Percentiles rank a stretch among this genome's conserved stretches.
These are phyloP conservation scores for Corylus heterophylla DNA, from an alignment of 306 rosid species.

Conservation along the genomic window DNA sequence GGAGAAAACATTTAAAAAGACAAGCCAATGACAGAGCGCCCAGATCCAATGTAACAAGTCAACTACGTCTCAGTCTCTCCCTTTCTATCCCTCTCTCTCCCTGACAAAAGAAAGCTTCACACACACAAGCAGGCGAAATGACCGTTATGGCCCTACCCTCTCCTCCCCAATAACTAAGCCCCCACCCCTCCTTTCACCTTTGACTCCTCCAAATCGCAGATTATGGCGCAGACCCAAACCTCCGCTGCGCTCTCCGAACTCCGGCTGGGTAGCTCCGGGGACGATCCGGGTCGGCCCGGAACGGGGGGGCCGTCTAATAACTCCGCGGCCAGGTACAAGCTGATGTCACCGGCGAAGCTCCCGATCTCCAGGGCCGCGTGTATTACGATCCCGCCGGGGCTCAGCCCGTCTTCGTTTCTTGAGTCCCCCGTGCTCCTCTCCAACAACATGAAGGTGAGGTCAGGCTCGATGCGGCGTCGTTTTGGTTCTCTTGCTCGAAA, in stretches of 20 bases:
- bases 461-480: slow-evolving; percentile 11
- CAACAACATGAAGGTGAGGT: slow-evolving; percentile 84
- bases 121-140: slow-evolving; percentile 22
- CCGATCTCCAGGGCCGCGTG: slow-evolving; percentile 95
- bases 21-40: slow-evolving; percentile 19
- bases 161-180: neutral
- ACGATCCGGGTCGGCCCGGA: slow-evolving; percentile 42
- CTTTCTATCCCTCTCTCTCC: slow-evolving; percentile 31
- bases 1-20: slow-evolving; percentile 47
- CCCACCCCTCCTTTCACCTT: neutral
- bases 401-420: slow-evolving; percentile 83
- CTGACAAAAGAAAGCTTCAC: slow-evolving; percentile 15
- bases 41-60: slow-evolving; percentile 53
- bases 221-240: neutral
- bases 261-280: neutral
- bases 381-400: slow-evolving; percentile 78
- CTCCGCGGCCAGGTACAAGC: slow-evolving; percentile 69
- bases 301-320: neutral
- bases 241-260: neutral
- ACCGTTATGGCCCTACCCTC: slow-evolving; percentile 51
- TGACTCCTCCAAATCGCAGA: neutral
- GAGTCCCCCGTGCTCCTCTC: slow-evolving; percentile 91
- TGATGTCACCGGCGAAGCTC: slow-evolving; percentile 89
- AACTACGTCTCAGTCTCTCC: slow-evolving; percentile 42
- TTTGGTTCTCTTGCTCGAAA: slow-evolving; percentile 8